A percentile compares a stretch with the other conserved stretches of the same genome.
These are phyloP conservation scores for Rhizophora mangle DNA, from an alignment of 345 rosid genomes.

Conservation along the genomic window DNA sequence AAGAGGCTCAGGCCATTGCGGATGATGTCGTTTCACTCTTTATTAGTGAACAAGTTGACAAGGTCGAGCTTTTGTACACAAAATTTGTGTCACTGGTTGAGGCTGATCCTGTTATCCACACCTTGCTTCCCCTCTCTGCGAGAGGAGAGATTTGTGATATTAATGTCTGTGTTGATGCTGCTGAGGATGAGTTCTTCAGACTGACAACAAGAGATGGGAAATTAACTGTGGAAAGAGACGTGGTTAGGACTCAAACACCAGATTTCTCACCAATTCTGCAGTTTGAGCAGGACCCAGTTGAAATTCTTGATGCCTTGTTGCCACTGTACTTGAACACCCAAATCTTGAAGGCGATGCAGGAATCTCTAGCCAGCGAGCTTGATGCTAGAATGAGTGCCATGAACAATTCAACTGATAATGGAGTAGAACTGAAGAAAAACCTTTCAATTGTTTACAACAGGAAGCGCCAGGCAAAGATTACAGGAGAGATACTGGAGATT, in stretches of 20 bases:
- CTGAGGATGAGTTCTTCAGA: slow-evolving; percentile 88
- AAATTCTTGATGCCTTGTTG: slow-evolving; percentile 87
- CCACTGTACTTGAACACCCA: slow-evolving; percentile 91
- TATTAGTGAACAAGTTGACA: slow-evolving; percentile 79
- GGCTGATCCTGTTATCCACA: slow-evolving; percentile 87
- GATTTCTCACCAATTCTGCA: slow-evolving; percentile 79
- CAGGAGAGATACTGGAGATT: slow-evolving; percentile 91
- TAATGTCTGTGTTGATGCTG: slow-evolving; percentile 89
- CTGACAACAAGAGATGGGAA: slow-evolving; percentile 88
- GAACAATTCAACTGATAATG: slow-evolving; percentile 88
- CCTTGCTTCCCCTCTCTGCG: slow-evolving; percentile 79
- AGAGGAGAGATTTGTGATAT: slow-evolving; percentile 85
- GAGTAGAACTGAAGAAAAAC: slow-evolving; percentile 58
- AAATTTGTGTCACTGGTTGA: slow-evolving; percentile 85
- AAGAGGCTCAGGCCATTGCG: slow-evolving; percentile 37
- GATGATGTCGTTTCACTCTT: slow-evolving; percentile 35
- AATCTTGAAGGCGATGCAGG: slow-evolving; percentile 90
- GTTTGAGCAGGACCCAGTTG: slow-evolving; percentile 94
- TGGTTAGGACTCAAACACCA: slow-evolving; percentile 45
- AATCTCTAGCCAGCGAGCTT: slow-evolving; percentile 85
- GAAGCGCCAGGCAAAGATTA: slow-evolving; percentile 89
- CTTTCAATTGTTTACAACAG: slow-evolving; percentile 66
- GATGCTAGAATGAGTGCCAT: slow-evolving; percentile 94
- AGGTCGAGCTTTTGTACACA: slow-evolving; percentile 89
- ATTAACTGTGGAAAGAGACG: slow-evolving; percentile 72